These are phyloP conservation scores for Leucosporidium scottii DNA, from an alignment of 768 basidiomycete species.

Conservation along the genomic window DNA sequence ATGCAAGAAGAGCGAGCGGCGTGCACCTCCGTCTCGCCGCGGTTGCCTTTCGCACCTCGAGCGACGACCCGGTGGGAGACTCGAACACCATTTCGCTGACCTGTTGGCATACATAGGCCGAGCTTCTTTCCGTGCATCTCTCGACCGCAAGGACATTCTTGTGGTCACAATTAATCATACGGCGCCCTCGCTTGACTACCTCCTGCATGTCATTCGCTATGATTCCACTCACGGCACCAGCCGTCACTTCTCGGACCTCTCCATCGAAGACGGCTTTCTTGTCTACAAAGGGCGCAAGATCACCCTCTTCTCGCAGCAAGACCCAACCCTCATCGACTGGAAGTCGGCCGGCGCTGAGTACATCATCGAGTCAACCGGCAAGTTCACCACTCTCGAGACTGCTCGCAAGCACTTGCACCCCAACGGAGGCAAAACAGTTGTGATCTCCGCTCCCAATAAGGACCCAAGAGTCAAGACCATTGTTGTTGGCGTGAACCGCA, in stretches of 20 bases:
- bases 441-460: constrained; percentile 42
- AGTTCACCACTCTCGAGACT: constrained; percentile 37
- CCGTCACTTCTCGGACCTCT: constrained; percentile 31
- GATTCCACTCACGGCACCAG: constrained; percentile 43
- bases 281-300: constrained; percentile 19
- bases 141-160: constrained; percentile 28
- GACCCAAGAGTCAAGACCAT: constrained; percentile 20
- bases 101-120: constrained; percentile 7
- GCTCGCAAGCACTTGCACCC: constrained; percentile 38
- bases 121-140: constrained; percentile 31
- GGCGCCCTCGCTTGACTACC: constrained; percentile 39
- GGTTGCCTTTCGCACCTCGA: no score
- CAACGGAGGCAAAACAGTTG: constrained; percentile 39
- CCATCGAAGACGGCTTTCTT: constrained; percentile 18
- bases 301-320: constrained; percentile 38
- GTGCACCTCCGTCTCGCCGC: no score
- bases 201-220: constrained; percentile 41
- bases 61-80: neutral
- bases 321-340: constrained; percentile 41
- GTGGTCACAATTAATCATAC: constrained; percentile 45
- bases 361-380: constrained; percentile 42
- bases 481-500: constrained; percentile 42
- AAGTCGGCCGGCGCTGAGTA: constrained; percentile 39
- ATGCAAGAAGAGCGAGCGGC: no score
- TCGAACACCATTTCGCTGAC: neutral